These are phyloP conservation scores for Arabidopsis thaliana DNA, from an alignment of 345 rosid genomes.

Conservation along the genomic window DNA sequence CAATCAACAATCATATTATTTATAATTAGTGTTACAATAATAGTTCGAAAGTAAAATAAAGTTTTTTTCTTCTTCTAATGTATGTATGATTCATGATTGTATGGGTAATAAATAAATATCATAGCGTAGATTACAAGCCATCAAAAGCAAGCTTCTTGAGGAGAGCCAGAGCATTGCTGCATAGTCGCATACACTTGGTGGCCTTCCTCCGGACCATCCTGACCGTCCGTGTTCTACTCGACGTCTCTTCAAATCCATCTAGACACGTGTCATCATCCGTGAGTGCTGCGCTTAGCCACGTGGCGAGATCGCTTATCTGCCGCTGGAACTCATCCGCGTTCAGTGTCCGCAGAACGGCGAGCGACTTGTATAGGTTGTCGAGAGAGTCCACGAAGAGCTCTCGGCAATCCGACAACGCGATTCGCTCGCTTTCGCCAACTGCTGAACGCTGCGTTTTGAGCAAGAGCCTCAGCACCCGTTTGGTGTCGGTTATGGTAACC, in stretches of 20 bases:
- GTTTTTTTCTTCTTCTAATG: too few species aligned
- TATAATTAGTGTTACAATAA: not conserved
- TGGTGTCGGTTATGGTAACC: conserved; percentile 64
- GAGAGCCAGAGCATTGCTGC: conserved; percentile 89
- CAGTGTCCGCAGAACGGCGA: conserved; percentile 59
- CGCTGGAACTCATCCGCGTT: conserved; percentile 46
- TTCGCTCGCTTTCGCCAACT: conserved; percentile 35
- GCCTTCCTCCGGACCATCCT: conserved; percentile 49
- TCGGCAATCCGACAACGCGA: conserved; percentile 72
- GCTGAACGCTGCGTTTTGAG: conserved; percentile 41
- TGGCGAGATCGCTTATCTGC: conserved; percentile 67
- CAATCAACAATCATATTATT: not conserved
- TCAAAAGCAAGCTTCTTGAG: conserved; percentile 68
- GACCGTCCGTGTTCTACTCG: conserved; percentile 42
- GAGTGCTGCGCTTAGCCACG: conserved; percentile 77
- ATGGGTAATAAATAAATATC: not conserved
- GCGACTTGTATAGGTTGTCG: conserved; percentile 67
- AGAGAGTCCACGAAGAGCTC: conserved; percentile 58
- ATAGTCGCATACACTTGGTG: conserved; percentile 52
- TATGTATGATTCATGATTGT: not conserved
- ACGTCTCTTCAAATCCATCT: conserved; percentile 65
- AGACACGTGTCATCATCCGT: conserved; percentile 75
- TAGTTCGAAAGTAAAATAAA: too few species aligned
- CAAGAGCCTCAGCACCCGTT: conserved; percentile 38
- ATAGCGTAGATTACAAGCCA: conserved; percentile 43